A percentile compares a stretch with the other conserved stretches of the same genome.
phyloP scores from a whole-genome alignment of 2,329 filamentous ascomycete genomes.

The Dactylonectria macrodidyma region DNA sequence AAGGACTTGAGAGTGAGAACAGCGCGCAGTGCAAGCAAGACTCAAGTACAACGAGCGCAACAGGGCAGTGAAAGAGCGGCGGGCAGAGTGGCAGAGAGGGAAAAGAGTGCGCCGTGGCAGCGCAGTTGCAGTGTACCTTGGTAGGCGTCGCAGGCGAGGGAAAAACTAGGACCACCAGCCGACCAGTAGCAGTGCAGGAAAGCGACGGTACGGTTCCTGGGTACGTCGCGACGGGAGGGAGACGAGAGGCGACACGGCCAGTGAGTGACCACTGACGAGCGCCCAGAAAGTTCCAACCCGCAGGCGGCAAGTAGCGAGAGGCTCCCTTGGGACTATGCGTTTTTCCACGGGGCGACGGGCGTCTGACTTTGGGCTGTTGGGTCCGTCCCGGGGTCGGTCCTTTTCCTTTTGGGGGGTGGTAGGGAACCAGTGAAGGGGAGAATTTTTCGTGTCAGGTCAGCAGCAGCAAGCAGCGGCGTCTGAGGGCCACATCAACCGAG shows the following conservation, averaged over 20 bases:
- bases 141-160: constrained; percentile 3
- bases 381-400: constrained; percentile 13
- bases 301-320: constrained; percentile 18
- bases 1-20: constrained; percentile 5
- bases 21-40: constrained; percentile 35
- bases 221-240: not conserved
- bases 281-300: constrained; percentile 12
- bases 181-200: constrained; percentile 32
- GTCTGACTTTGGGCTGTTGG: constrained; percentile 15
- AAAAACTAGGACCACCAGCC: constrained; percentile 36
- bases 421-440: constrained; percentile 45
- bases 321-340: constrained; percentile 15
- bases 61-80: constrained; percentile 14
- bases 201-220: not conserved
- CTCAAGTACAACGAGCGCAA: not conserved
- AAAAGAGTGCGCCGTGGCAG: constrained; percentile 40
- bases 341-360: constrained; percentile 12
- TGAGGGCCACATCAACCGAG: constrained; percentile 31
- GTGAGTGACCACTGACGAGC: constrained; percentile 15
- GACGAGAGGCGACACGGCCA: not conserved
- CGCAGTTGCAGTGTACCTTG: constrained; percentile 15
- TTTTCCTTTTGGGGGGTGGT: constrained; percentile 31
- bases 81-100: not conserved
- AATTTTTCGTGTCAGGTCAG: constrained; percentile 51
- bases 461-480: constrained; percentile 24